Base-by-base conservation (phyloP, 2,329 filamentous ascomycete species). In the Trichoderma sp. region DNA sequence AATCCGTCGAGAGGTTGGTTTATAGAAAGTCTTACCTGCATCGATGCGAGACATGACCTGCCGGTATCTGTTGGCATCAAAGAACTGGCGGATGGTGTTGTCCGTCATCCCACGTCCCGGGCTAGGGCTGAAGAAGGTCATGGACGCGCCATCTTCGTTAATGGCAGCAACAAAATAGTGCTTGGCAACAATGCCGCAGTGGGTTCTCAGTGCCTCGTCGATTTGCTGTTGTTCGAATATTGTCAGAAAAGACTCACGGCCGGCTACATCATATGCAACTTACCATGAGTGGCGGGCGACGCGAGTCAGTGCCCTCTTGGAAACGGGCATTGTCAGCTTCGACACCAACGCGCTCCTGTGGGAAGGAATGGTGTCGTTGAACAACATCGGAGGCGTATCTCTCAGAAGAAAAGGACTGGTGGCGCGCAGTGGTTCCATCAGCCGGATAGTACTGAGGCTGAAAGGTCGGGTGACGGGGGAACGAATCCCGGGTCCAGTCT, bases 91-190 rank as follows among this genome's bases (percentile, higher is more conserved):
- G 62, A 85, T 77, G 67, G 83, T 76, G 67, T 81, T 76, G 72
- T 83, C 80, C 71, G 82, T 74, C 70, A 83, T 76, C 24, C 79
- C 79, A 53, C 80, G 77, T 18, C 81, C 79, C 0, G 85, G 84
- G 4, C 84, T 84, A 3, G 85, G 84, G 3, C 84, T 84, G 3
- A 83, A 81, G 70, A 86, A 87, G 4, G 82, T 86, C 71, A 82
- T 81, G 2, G 82, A 76, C 18, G 82, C 81, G 24, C 85, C 85
- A 72, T 86, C 85, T 32, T 87, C 85, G 43, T 83, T 80, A 53
- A 87, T 79, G 2, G 83, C 84, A 12, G 84, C 86, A 39, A 89
- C 81, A 74, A 89, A 88, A 76, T 86, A 89, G 73, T 81, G 81
- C 66, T 84, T 82, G 12, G 83, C 84, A 2, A 85, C 83, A 60